These are phyloP conservation scores for Rhizopus microsporus DNA, from an alignment of 371 early-diverging fungal genomes.

Conservation along the genomic window DNA sequence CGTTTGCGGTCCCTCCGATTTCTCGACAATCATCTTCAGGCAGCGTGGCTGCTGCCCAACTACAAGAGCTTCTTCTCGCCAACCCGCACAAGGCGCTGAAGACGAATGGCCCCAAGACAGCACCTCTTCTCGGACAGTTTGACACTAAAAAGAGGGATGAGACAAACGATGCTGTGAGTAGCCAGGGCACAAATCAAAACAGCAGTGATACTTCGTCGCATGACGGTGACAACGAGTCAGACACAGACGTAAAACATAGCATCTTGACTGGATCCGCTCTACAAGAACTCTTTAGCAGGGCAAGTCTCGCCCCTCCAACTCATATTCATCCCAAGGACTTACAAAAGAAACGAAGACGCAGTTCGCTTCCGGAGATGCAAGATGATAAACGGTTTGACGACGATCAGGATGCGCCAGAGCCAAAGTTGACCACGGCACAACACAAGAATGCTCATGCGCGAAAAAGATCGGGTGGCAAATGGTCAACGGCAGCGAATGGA, in stretches of 20 bases:
- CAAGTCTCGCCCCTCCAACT: conserved; percentile 17
- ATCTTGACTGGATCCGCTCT: background rate
- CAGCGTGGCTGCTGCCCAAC: conserved; percentile 27
- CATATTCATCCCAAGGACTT: conserved; percentile 26
- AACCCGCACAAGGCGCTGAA: conserved; percentile 38
- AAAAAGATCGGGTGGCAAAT: conserved; percentile 2
- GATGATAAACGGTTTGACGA: background rate
- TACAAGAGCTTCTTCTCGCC: conserved; percentile 39
- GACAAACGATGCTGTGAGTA: background rate
- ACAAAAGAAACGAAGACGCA: conserved; percentile 23
- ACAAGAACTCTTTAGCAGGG: conserved; percentile 37
- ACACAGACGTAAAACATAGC: background rate
- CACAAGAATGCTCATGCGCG: background rate
- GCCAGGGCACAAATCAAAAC: background rate
- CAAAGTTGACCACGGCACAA: background rate
- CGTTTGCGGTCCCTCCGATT: conserved; percentile 26
- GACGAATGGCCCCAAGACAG: conserved; percentile 13
- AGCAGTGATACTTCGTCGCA: background rate
- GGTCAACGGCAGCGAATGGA: background rate
- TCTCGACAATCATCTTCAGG: conserved; percentile 19
- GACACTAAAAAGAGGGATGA: conserved; percentile 3
- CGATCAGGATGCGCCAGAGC: background rate
- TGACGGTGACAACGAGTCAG: conserved; percentile 2
- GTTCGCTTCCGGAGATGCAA: background rate
- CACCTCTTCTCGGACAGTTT: too few species aligned